phyloP scores from a whole-genome alignment of 2,329 filamentous ascomycete species.

The Falciphora oryzae region DNA sequence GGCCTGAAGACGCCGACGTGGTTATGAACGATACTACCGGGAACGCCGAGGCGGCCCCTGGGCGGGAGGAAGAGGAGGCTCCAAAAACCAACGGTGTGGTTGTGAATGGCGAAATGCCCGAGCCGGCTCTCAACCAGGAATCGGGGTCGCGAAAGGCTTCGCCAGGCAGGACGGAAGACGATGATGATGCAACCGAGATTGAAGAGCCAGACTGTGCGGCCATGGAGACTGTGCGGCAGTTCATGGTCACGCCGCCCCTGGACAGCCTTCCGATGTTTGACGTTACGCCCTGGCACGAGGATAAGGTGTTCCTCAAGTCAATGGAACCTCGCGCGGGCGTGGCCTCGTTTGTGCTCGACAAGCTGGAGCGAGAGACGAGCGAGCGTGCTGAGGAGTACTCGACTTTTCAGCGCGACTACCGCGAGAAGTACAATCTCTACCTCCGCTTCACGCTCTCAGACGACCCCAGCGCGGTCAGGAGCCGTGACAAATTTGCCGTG shows the following conservation, averaged over 20 bases:
- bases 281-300: conserved; percentile 42
- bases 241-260: conserved; percentile 48
- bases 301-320: conserved; percentile 37
- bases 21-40: conserved; percentile 31
- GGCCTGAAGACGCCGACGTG: conserved; percentile 24
- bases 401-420: conserved; percentile 35
- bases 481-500: conserved; percentile 45
- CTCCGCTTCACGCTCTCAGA: conserved; percentile 50
- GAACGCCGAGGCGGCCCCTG: conserved; percentile 10
- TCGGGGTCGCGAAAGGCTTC: conserved; percentile 30
- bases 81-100: conserved; percentile 16
- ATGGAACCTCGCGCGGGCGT: conserved; percentile 34
- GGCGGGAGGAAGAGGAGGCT: neutral
- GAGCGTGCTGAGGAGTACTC: conserved; percentile 33
- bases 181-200: conserved; percentile 48
- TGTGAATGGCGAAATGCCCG: conserved; percentile 16
- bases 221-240: conserved; percentile 43
- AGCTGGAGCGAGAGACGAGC: conserved; percentile 36
- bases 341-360: conserved; percentile 39
- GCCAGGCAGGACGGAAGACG: conserved; percentile 42
- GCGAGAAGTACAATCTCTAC: conserved; percentile 44
- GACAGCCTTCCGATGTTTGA: conserved; percentile 46
- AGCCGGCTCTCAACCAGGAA: neutral
- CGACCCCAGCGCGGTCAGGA: conserved; percentile 49
- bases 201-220: conserved; percentile 47